Base-by-base conservation (phyloP, 164 flowering plant species). In the Vitis rupestris region DNA sequence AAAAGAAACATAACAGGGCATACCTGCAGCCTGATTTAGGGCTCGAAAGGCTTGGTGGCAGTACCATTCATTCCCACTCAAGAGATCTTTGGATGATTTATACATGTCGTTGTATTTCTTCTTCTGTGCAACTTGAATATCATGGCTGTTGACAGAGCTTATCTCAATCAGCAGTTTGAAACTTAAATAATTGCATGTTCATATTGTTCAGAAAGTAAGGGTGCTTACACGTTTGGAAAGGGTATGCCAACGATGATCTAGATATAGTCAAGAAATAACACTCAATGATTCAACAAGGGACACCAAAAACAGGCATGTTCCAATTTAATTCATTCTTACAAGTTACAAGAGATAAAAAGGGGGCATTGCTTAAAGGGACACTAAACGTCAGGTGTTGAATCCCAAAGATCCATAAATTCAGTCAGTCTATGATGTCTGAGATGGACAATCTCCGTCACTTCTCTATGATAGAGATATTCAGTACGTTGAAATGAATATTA, bases 11-110 rank as follows among this genome's bases (percentile, higher is more conserved):
- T 31, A 51, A 8, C 27, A 53, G 53, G 44, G 63, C 52, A 66
- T 80, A 95, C 99, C 99, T 75, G 90, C 85, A 64, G 99, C 99
- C 78, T 96, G 99, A 81, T 96, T 96, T 31, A 96, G 76, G 78
- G 98, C 97, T 61, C 99, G 86, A 67, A 93, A 96, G n/a, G 98
- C 97, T 81, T 96, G 98, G 23, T 89, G 84, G 76, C 98, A 93
- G 74, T 96, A 96, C 99, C 99, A 93, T 66, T 89, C 85, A 63
- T 68, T 90, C 69, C 99, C 99, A 81, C 90, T 84, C 8, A 93
- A 71, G 63, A 96, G 97, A 61, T 77, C 82, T 75, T 87, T 91
- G 44, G 97, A 85, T 72, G 85, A 79, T 77, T 77, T 86, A 64
- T 84, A 82, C 4, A 82, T 83, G 76, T 96, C 97, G 78, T 96